Evolutionary conservation across 495 filamentous ascomycete genomes (phyloP).

Genomic region (Xylaria grammica): DNA sequence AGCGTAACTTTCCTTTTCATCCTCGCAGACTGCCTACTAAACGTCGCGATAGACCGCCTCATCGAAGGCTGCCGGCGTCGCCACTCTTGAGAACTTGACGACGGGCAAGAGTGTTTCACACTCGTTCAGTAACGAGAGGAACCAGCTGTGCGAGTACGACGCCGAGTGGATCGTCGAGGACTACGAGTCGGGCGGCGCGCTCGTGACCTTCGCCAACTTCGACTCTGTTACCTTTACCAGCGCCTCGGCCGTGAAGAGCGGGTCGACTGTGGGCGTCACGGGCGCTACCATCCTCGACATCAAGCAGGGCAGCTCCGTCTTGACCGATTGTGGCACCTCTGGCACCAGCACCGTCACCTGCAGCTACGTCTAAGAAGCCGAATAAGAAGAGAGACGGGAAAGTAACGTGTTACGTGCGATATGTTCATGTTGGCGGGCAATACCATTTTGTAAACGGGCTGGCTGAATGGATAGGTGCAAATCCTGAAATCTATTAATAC

Average conservation of each 20-base stretch:
- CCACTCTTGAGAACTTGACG: conserved; percentile 59
- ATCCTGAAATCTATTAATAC: not conserved
- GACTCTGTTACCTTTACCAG: conserved; percentile 56
- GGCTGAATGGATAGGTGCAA: not conserved
- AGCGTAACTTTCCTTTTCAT: conserved; percentile 13
- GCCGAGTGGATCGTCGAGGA: conserved; percentile 74
- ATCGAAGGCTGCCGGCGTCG: conserved; percentile 52
- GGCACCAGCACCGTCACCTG: conserved; percentile 45
- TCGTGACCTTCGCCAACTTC: conserved; percentile 63
- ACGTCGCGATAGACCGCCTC: conserved; percentile 27
- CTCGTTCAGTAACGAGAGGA: conserved; percentile 48
- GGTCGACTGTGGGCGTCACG: conserved; percentile 42
- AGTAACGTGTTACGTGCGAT: not conserved
- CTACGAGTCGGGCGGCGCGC: conserved; percentile 52
- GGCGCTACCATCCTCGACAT: conserved; percentile 58
- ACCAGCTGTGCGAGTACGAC: conserved; percentile 52
- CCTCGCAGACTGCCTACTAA: no score
- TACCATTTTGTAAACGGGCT: no score
- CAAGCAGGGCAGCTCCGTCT: conserved; percentile 52
- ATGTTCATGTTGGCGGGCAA: no score
- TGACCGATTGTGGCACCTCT: conserved; percentile 52
- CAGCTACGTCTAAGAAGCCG: conserved; percentile 29
- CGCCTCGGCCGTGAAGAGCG: conserved; percentile 36
- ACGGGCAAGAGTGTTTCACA: conserved; percentile 59
- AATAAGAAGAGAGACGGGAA: not conserved